Conservation (phyloP, 139 green algal species). For the Protoeuglena noctilucae region DNA sequence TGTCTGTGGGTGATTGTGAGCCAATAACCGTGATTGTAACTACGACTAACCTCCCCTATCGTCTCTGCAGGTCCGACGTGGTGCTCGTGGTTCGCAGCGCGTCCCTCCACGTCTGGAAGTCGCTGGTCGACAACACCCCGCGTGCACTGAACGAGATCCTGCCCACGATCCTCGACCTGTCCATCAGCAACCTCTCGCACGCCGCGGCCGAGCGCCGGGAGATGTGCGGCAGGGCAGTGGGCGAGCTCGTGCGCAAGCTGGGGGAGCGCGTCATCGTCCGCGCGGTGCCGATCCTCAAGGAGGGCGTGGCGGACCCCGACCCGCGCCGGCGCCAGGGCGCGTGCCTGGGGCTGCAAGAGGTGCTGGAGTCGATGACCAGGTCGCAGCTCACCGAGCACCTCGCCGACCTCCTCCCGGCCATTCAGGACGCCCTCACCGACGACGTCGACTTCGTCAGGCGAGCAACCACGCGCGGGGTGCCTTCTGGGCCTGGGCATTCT, state of each 20-base stretch:
- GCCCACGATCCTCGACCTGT: constrained; percentile 48
- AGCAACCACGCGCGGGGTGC: too few relatives aligned
- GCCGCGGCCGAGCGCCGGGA: constrained; percentile 35
- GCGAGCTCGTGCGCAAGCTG: constrained; percentile 93
- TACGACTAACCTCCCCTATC: too few relatives aligned
- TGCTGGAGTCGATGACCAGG: constrained; percentile 59
- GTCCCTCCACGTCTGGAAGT: constrained; percentile 91
- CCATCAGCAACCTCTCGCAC: constrained; percentile 60
- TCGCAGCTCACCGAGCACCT: constrained; percentile 72
- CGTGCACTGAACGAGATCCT: constrained; percentile 80
- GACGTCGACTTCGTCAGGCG: constrained; percentile 33
- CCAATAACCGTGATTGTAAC: too few relatives aligned
- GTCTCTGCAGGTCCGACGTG: constrained; percentile 15
- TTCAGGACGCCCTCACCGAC: constrained; percentile 68
- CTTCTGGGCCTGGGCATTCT: too few relatives aligned
- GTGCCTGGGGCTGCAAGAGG: constrained; percentile 40
- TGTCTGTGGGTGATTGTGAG: too few relatives aligned
- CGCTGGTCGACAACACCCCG: constrained; percentile 87
- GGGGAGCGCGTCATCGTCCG: constrained; percentile 73
- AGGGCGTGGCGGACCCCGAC: constrained; percentile 27
- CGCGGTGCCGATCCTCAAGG: constrained; percentile 82
- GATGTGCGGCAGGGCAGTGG: constrained; percentile 62
- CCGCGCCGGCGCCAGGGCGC: constrained; percentile 22
- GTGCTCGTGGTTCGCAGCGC: constrained; percentile 49
- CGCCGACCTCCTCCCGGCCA: constrained; percentile 57